A percentile compares a stretch with the other conserved stretches of the same genome.
phyloP scores from a whole-genome alignment of 345 rosid species.

The Excoecaria agallocha region DNA sequence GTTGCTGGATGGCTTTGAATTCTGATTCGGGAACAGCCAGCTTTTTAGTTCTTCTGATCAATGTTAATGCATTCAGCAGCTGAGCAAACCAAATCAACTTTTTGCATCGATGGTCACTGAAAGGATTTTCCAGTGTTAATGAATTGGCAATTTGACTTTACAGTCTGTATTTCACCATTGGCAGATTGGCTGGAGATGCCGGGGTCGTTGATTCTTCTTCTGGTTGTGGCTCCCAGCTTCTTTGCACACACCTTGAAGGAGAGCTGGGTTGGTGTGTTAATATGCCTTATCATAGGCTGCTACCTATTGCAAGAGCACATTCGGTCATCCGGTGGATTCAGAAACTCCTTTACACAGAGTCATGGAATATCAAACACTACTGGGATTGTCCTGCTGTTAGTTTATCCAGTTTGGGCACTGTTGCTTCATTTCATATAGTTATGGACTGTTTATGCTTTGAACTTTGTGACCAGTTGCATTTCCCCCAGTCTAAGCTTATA shows the following conservation, averaged over 20 bases:
- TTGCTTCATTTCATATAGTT: constrained; percentile 51
- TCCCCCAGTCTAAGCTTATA: background rate
- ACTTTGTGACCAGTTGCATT: background rate
- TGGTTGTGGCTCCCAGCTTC: constrained; percentile 65
- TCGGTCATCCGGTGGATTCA: constrained; percentile 88
- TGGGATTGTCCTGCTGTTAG: constrained; percentile 71
- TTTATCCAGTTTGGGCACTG: constrained; percentile 79
- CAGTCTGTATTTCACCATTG: background rate
- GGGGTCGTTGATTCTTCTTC: constrained; percentile 60
- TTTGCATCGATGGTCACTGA: too few species aligned
- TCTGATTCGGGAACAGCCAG: background rate
- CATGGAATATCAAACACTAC: constrained; percentile 77
- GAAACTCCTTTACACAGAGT: constrained; percentile 63
- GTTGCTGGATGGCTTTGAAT: background rate
- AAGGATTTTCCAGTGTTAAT: background rate
- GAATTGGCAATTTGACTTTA: background rate
- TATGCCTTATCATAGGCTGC: constrained; percentile 76
- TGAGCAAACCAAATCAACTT: background rate
- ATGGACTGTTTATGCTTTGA: background rate
- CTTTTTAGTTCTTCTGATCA: too few species aligned
- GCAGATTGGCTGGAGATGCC: constrained; percentile 84
- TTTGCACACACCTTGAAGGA: constrained; percentile 53
- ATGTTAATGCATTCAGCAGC: background rate
- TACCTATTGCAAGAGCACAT: constrained; percentile 90
- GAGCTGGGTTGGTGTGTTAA: constrained; percentile 56